Percentiles rank a stretch among this genome's conserved stretches.
Conservation (phyloP, 2,329 filamentous ascomycete genomes). For the Ceratocystis alfenasii region DNA sequence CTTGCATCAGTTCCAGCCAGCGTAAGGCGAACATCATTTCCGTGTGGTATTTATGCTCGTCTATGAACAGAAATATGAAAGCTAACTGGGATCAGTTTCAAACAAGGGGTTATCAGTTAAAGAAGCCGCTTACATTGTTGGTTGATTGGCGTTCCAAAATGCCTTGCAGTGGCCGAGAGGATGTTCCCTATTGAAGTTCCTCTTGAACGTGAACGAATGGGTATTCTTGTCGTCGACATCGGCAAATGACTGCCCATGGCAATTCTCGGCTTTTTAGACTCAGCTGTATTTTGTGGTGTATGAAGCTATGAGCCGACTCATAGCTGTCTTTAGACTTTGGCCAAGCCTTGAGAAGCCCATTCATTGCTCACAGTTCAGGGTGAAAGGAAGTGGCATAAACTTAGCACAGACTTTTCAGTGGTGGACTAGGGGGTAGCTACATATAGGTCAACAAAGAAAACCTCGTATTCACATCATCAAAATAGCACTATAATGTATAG, state of each 20-base stretch:
- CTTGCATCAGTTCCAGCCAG: neutral
- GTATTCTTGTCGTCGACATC: neutral
- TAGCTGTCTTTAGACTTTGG: neutral
- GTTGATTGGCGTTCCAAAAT: neutral
- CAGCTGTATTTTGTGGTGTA: neutral
- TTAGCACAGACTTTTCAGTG: slow-evolving; percentile 1
- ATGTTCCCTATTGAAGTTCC: neutral
- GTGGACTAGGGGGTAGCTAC: slow-evolving; percentile 5
- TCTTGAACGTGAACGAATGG: neutral
- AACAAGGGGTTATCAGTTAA: neutral
- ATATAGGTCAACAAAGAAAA: neutral
- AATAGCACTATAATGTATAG: neutral
- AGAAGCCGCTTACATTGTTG: neutral
- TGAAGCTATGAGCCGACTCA: neutral
- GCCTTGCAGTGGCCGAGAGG: neutral
- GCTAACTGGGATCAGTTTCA: neutral
- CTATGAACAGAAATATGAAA: no score
- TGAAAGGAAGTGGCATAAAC: neutral
- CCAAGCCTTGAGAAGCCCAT: neutral
- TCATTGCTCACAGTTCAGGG: neutral
- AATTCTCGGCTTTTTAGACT: neutral
- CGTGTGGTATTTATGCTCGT: neutral
- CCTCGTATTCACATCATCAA: slow-evolving; percentile 1
- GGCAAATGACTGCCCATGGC: neutral
- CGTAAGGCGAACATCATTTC: neutral